Base-by-base conservation (phyloP, 2,329 filamentous ascomycete species). In the Neonectria ditissima region DNA sequence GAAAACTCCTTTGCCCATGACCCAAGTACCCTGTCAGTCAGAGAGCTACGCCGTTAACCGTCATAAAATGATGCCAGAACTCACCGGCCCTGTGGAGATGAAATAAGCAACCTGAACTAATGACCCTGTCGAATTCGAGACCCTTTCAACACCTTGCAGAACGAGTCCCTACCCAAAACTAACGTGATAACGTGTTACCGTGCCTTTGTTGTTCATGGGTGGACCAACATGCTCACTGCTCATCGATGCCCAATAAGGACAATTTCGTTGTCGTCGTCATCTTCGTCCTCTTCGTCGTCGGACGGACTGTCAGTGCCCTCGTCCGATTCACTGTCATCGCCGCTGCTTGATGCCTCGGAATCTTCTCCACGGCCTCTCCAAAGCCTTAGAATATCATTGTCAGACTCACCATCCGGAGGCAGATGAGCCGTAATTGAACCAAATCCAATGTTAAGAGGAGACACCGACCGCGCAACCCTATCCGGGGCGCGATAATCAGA, bases 371-470 rank as follows among this genome's bases (percentile, higher is more conserved):
- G 78, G 10, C 76, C 80, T 48, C 74, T 82, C 86, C 87, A 90
- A 53, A 90, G 83, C 30, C 84, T 83, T 30, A 90, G 72, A 61
- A 90, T 84, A 59, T 88, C 87, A 9, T 83, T 82, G 18, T 86
- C 83, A 0, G 84, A 84, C 16, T 87, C 84, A 9, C 80, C 79
- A 11, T 81, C 76, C 8, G 73, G 73, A n/a, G 74, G 61, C 1
- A 73, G 61, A 28, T 74, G 68, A 16, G 72, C 61, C 47, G 73
- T 62, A 16, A 74, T 69, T 3, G 70, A 66, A 11, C 76, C 76
- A 11, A 72, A 65, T 6, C 68, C 69, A 45, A 72, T 63, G 18
- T 68, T 75, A 16, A 72, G 68, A 24, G 83, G 82, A 1, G 83
- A 82, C 13, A 83, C 77, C 16, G 83, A 85, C 43, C 82, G 77